Conservation (phyloP, 2,329 filamentous ascomycete species). For the Sporothrix brunneoviolacea region DNA sequence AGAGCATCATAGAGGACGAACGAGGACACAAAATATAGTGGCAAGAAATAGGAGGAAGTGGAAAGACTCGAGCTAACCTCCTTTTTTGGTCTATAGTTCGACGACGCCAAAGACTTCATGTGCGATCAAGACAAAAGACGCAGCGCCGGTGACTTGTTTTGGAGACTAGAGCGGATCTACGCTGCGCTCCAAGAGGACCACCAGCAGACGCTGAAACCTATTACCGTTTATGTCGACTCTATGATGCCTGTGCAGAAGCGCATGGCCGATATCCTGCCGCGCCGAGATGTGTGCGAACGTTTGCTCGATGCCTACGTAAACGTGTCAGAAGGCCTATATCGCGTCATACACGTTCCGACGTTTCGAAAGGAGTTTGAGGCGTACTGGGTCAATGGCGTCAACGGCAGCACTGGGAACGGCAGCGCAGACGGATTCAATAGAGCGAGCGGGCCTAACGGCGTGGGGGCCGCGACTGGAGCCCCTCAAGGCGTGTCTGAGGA, state of each 20-base stretch:
- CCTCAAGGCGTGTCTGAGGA: conserved; percentile 26
- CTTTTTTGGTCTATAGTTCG: conserved; percentile 34
- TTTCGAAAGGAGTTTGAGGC: conserved; percentile 44
- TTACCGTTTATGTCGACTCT: conserved; percentile 52
- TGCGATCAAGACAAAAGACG: conserved; percentile 34
- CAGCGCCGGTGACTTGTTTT: conserved; percentile 37
- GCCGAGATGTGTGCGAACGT: conserved; percentile 42
- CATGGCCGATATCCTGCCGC: conserved; percentile 51
- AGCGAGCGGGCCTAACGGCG: background rate
- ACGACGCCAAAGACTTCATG: conserved; percentile 47
- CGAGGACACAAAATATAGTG: background rate
- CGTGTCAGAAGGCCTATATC: conserved; percentile 46
- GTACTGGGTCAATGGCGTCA: conserved; percentile 39
- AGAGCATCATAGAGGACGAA: too few species aligned
- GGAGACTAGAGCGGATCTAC: conserved; percentile 41
- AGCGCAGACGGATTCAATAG: conserved; percentile 31
- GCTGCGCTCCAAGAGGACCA: conserved; percentile 42
- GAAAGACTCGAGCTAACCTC: background rate
- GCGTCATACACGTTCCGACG: conserved; percentile 45
- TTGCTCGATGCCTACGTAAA: conserved; percentile 44
- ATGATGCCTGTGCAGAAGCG: conserved; percentile 51
- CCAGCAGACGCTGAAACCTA: conserved; percentile 40
- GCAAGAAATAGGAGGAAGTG: background rate
- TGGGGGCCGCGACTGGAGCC: conserved; percentile 25
- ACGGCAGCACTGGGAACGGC: conserved; percentile 24